Evolutionary conservation across 495 filamentous ascomycete species (phyloP).

Genomic region (Venustampulla echinocandica): DNA sequence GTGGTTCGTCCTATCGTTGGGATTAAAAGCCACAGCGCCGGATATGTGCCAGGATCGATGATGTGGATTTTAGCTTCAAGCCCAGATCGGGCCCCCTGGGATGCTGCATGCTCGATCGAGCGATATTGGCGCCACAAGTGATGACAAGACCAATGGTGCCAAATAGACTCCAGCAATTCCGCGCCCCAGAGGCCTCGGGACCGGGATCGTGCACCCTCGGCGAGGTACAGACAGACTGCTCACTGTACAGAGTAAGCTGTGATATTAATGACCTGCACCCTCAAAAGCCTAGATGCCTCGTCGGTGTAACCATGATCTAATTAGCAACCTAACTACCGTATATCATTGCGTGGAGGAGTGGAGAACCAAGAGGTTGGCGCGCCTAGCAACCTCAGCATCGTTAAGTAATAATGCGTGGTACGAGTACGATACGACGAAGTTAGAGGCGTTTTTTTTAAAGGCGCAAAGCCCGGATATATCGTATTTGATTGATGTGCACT

Average conservation of each 20-base stretch:
- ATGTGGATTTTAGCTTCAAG: background rate
- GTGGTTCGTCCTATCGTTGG: background rate
- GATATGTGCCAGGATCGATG: background rate
- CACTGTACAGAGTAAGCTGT: too few relatives aligned
- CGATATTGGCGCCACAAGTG: background rate
- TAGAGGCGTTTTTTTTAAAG: background rate
- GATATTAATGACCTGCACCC: too few relatives aligned
- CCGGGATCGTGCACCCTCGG: too few relatives aligned
- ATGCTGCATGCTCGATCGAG: background rate
- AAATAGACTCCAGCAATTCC: background rate
- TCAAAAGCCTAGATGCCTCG: too few relatives aligned
- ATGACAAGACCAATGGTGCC: background rate
- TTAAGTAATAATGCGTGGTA: too few relatives aligned
- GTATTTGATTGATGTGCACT: background rate
- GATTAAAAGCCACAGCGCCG: background rate
- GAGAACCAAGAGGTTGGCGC: too few relatives aligned
- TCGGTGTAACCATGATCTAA: too few relatives aligned
- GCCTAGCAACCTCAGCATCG: too few relatives aligned
- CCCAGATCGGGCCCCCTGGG: conserved; percentile 2
- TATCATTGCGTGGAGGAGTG: too few relatives aligned
- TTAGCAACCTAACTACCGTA: too few relatives aligned
- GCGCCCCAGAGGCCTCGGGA: too few relatives aligned
- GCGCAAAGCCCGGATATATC: background rate
- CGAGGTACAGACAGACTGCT: too few relatives aligned
- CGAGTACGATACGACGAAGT: background rate